Percentiles rank a stretch among this genome's conserved stretches.
Conservation (phyloP, 176 grass and related monocot species). For the Oryza glumipatula region DNA sequence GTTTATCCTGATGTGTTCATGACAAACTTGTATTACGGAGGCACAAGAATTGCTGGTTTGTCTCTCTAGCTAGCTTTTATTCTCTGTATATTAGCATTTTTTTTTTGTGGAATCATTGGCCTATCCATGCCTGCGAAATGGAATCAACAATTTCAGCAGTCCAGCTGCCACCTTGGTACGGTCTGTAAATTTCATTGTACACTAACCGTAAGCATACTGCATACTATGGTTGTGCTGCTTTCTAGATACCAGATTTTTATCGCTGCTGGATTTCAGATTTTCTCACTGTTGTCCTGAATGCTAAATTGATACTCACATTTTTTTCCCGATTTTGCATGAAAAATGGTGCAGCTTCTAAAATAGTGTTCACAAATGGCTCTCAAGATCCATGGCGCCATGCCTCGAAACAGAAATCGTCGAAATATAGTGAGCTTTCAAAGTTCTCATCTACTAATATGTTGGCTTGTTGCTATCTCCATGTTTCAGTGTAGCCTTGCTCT, state of each 20-base stretch:
- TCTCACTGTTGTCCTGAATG: background rate
- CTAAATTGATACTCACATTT: background rate
- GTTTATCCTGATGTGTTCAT: slow-evolving; percentile 88
- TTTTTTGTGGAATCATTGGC: slow-evolving; percentile 3
- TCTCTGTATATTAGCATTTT: background rate
- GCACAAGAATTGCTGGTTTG: slow-evolving; percentile 78
- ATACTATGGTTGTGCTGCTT: background rate
- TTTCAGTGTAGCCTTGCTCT: background rate
- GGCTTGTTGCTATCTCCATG: background rate
- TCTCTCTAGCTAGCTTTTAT: slow-evolving; percentile 17
- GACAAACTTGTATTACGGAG: slow-evolving; percentile 94
- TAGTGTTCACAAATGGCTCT: slow-evolving; percentile 90
- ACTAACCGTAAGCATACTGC: background rate
- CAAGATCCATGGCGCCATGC: slow-evolving; percentile 98
- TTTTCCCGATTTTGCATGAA: slow-evolving; percentile 1
- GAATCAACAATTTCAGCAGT: background rate
- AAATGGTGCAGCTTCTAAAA: slow-evolving; percentile 67
- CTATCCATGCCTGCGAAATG: slow-evolving; percentile 1
- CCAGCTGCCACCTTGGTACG: background rate
- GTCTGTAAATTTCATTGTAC: background rate
- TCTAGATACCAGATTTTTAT: background rate
- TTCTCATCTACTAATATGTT: slow-evolving; percentile 21
- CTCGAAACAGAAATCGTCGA: slow-evolving; percentile 84
- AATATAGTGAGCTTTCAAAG: slow-evolving; percentile 59
- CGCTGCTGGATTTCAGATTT: background rate